phyloP scores from a whole-genome alignment of 2,329 filamentous ascomycete species.

The Fusarium sp. region DNA sequence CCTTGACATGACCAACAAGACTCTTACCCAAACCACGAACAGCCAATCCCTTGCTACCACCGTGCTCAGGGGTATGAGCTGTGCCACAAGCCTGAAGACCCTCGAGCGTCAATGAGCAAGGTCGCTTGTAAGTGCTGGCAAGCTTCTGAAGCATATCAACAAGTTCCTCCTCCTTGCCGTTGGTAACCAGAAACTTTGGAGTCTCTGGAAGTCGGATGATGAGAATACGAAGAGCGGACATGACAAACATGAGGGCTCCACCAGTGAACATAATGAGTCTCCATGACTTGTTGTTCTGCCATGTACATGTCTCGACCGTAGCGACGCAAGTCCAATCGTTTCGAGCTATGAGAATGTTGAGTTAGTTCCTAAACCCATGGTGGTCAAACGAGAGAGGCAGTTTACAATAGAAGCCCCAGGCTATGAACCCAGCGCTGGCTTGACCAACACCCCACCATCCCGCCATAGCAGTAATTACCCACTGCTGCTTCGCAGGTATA shows the following conservation, averaged over 20 bases:
- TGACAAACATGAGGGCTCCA: background rate
- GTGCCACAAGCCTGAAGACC: background rate
- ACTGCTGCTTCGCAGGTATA: background rate
- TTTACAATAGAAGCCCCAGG: background rate
- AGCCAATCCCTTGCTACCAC: background rate
- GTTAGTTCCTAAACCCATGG: accelerated
- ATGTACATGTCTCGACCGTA: background rate
- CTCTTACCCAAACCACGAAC: background rate
- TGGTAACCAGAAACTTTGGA: background rate
- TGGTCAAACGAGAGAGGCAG: no score
- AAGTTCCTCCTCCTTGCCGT: background rate
- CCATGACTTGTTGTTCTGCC: background rate
- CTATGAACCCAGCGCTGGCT: background rate
- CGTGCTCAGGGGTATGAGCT: background rate
- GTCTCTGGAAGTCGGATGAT: background rate
- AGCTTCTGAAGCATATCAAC: background rate
- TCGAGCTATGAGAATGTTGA: background rate
- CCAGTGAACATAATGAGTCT: constrained; percentile 6
- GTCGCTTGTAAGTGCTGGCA: background rate
- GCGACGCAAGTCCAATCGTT: constrained; percentile 6
- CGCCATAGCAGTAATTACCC: background rate
- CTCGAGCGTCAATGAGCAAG: background rate
- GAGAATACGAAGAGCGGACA: background rate
- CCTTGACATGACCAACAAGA: background rate
- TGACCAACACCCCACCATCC: constrained; percentile 10